Conservation (phyloP, 1,139 yeast genomes). For the Saccharomyces hybrid region DNA sequence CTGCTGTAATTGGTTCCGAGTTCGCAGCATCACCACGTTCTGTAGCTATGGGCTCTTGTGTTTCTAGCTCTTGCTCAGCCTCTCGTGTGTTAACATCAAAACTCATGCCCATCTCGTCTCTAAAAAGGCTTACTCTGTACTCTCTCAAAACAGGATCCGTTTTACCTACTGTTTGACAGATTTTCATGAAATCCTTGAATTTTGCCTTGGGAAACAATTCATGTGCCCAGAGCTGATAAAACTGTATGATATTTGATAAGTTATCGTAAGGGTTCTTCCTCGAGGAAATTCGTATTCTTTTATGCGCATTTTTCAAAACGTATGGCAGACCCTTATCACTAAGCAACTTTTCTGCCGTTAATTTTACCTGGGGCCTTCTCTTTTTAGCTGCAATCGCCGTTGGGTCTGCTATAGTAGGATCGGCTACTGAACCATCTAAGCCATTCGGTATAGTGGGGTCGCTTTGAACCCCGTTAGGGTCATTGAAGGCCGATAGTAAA, state of each 20-base stretch:
- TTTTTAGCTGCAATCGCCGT: conserved; percentile 17
- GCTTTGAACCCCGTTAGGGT: neutral
- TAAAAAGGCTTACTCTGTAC: conserved; percentile 22
- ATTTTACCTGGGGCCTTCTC: conserved; percentile 29
- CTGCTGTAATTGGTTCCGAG: neutral
- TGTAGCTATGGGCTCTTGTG: neutral
- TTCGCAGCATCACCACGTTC: neutral
- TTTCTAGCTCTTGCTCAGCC: neutral
- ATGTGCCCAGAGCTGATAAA: conserved; percentile 83
- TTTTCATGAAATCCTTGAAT: conserved; percentile 49
- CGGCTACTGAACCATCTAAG: conserved; percentile 7
- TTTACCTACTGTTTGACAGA: conserved; percentile 27
- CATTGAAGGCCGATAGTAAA: neutral
- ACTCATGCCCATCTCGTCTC: conserved; percentile 20
- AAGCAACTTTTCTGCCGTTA: conserved; percentile 46
- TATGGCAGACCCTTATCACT: conserved; percentile 45
- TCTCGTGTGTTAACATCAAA: neutral
- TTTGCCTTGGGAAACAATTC: conserved; percentile 70
- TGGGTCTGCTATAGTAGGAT: conserved; percentile 15
- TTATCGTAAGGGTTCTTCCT: conserved; percentile 38
- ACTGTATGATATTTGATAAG: conserved; percentile 45
- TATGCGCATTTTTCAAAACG: conserved; percentile 37
- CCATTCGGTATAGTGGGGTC: conserved; percentile 5
- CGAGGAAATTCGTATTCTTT: conserved; percentile 39
- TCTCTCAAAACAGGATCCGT: conserved; percentile 23